phyloP scores from a whole-genome alignment of 2,329 filamentous ascomycete genomes.

The Sclerotinia minor region DNA sequence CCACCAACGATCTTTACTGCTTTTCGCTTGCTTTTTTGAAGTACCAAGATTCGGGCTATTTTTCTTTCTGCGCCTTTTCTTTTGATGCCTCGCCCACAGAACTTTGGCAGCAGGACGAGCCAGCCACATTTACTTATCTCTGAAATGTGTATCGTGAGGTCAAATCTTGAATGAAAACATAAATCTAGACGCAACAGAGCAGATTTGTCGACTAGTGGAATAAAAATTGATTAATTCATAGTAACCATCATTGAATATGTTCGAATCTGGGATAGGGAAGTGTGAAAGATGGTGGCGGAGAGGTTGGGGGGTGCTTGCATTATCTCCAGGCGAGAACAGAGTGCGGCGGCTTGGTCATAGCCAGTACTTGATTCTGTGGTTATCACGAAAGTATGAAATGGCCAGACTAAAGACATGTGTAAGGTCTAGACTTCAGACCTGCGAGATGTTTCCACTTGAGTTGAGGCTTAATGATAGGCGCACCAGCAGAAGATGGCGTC shows the following conservation, averaged over 20 bases:
- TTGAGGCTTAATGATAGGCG: conserved; percentile 6
- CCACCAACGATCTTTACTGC: not conserved
- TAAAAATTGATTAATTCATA: not conserved
- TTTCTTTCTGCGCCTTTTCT: not conserved
- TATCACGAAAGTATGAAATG: not conserved
- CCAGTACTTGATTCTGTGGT: not conserved
- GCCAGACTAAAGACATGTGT: not conserved
- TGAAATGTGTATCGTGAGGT: not conserved
- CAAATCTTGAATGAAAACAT: conserved; percentile 2
- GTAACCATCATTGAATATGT: not conserved
- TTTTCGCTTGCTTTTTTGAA: not conserved
- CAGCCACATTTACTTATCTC: conserved; percentile 13
- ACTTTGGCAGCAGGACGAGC: conserved; percentile 1
- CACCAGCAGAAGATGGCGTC: not conserved
- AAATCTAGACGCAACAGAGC: not conserved
- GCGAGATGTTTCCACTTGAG: not conserved
- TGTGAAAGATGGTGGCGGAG: not conserved
- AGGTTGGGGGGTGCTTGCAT: conserved; percentile 11
- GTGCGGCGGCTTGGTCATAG: conserved; percentile 4
- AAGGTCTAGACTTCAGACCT: conserved; percentile 3
- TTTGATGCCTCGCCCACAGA: not conserved
- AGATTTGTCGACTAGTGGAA: not conserved
- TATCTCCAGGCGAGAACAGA: conserved; percentile 13
- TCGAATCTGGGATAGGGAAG: not conserved
- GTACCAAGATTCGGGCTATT: not conserved